These are phyloP conservation scores for Fraxinus velutina DNA, from an alignment of 305 asterid species.

Conservation along the genomic window DNA sequence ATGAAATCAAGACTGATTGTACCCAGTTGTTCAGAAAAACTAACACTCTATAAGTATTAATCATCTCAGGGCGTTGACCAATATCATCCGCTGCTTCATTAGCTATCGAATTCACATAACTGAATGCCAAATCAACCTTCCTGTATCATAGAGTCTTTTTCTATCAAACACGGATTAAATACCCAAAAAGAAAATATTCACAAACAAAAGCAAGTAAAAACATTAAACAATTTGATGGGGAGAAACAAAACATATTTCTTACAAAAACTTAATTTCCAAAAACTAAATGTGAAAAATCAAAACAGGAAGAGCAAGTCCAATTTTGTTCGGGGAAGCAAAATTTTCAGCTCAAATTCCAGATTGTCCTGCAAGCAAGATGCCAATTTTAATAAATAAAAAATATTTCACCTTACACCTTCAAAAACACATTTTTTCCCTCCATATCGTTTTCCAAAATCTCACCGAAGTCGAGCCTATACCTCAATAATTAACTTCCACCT, in stretches of 20 bases:
- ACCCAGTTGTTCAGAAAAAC: conserved; percentile 66
- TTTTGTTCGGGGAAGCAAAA: background rate
- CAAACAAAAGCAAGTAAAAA: background rate
- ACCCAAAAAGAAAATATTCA: conserved; percentile 8
- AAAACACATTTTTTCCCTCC: background rate
- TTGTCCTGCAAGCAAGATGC: background rate
- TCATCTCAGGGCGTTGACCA: conserved; percentile 36
- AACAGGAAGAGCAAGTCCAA: background rate
- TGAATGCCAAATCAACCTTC: conserved; percentile 62
- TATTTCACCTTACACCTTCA: background rate
- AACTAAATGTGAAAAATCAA: background rate
- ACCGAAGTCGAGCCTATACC: background rate
- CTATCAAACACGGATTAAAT: conserved; percentile 19
- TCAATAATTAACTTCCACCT: background rate
- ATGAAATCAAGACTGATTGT: conserved; percentile 58
- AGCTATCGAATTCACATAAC: conserved; percentile 49
- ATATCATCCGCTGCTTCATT: conserved; percentile 26
- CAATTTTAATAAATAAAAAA: background rate
- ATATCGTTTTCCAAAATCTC: background rate
- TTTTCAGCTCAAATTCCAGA: background rate
- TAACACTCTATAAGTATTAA: conserved; percentile 59
- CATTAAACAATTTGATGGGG: background rate
- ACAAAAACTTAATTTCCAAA: background rate
- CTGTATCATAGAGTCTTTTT: conserved; percentile 44
- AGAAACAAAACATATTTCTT: background rate